These are phyloP conservation scores for Boletellus ananas DNA, from an alignment of 768 basidiomycete species.

Conservation along the genomic window DNA sequence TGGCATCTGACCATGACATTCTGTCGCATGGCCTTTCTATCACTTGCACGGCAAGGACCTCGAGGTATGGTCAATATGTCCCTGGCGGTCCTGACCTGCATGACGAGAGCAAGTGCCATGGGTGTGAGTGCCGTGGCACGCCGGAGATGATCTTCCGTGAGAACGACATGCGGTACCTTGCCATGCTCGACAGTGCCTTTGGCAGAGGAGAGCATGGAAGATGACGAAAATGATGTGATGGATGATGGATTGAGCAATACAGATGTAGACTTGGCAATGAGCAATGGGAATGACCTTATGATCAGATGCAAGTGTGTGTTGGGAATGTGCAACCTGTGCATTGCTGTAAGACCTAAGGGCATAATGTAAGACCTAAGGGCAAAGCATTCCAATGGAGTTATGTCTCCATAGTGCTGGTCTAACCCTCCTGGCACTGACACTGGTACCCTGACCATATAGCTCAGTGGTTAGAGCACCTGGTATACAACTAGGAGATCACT, in stretches of 20 bases:
- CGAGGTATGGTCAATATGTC: conserved; percentile 41
- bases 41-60: conserved; percentile 22
- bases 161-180: conserved; percentile 24
- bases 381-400: no score
- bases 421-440: no score
- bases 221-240: conserved; percentile 29
- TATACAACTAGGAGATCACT: no score
- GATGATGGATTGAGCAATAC: conserved; percentile 25
- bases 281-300: conserved; percentile 20
- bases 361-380: no score
- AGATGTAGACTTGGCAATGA: conserved; percentile 25
- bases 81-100: conserved; percentile 40
- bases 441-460: no score
- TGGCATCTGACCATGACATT: conserved; percentile 1
- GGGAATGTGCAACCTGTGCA: no score
- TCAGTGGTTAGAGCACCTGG: no score
- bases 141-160: conserved; percentile 29
- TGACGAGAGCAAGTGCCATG: conserved; percentile 36
- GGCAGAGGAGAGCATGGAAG: conserved; percentile 12
- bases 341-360: no score
- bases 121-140: conserved; percentile 27
- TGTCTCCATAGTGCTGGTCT: no score
- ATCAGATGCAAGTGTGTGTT: conserved; percentile 34
- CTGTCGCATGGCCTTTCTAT: neutral
- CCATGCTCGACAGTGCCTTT: conserved; percentile 4